Conservation (phyloP, 345 rosid genomes). For the Gossypium herbaceum region DNA sequence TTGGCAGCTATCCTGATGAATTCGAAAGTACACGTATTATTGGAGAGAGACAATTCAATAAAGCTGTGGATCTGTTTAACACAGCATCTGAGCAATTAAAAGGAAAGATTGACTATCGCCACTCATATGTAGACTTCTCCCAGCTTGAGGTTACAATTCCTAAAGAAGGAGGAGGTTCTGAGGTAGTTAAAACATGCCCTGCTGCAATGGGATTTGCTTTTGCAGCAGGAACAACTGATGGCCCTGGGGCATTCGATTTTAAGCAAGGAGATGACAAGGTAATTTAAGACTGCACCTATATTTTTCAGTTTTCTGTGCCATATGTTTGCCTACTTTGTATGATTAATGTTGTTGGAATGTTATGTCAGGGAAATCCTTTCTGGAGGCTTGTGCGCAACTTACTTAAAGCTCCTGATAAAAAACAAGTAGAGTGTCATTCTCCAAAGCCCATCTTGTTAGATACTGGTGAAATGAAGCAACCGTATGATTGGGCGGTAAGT, state of each 20-base stretch:
- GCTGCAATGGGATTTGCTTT: conserved; percentile 97
- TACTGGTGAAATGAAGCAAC: conserved; percentile 93
- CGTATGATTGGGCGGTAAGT: conserved; percentile 97
- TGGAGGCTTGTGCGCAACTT: conserved; percentile 82
- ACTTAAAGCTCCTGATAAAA: conserved; percentile 62
- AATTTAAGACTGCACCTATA: conserved; percentile 12
- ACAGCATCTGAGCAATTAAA: conserved; percentile 70
- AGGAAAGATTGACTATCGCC: conserved; percentile 83
- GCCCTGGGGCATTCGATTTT: conserved; percentile 99
- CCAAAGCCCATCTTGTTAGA: conserved; percentile 98
- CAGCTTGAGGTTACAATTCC: conserved; percentile 70
- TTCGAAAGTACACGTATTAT: conserved; percentile 91
- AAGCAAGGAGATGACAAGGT: conserved; percentile 94
- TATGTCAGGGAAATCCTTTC: conserved; percentile 78
- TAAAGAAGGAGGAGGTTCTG: conserved; percentile 61
- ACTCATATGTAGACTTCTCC: conserved; percentile 73
- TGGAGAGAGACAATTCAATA: conserved; percentile 87
- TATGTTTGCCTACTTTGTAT: conserved; percentile 15
- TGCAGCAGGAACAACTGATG: conserved; percentile 99
- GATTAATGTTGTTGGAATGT: conserved; percentile 1
- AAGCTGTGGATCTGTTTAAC: conserved; percentile 75
- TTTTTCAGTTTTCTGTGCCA: conserved; percentile 7
- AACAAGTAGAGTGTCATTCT: conserved; percentile 75
- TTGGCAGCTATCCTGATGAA: conserved; percentile 83
- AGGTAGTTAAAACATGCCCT: conserved; percentile 80